Evolutionary conservation across 305 asterid genomes (phyloP).

Genomic region (Fraxinus platypoda): DNA sequence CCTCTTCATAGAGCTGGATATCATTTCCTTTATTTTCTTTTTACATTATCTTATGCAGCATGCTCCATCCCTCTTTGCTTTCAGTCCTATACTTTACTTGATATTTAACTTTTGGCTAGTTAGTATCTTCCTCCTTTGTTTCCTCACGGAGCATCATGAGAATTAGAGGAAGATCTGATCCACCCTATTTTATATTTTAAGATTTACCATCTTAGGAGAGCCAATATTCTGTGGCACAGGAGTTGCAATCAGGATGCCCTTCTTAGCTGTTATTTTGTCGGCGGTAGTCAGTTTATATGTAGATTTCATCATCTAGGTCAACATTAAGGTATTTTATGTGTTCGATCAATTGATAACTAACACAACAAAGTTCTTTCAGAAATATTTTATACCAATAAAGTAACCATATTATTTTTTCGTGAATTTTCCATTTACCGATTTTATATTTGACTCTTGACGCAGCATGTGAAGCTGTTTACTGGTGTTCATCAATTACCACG

Average conservation of each 20-base stretch:
- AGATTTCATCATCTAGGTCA: neutral
- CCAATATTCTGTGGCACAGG: neutral
- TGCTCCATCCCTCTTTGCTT: conserved; percentile 3
- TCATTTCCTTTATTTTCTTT: neutral
- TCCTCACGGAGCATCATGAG: neutral
- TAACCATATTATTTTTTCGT: neutral
- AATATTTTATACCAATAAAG: neutral
- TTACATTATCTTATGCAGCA: neutral
- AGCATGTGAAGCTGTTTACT: neutral
- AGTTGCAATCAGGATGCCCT: neutral
- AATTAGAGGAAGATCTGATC: conserved; percentile 6
- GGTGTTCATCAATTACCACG: conserved; percentile 4
- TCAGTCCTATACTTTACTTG: conserved; percentile 8
- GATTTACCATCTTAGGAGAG: conserved; percentile 12
- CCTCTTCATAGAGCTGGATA: neutral
- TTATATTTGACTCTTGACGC: neutral
- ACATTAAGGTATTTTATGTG: neutral
- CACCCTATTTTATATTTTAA: neutral
- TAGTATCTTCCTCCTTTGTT: neutral
- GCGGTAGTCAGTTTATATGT: neutral
- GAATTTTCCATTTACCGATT: neutral
- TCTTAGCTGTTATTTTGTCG: neutral
- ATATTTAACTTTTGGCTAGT: conserved; percentile 7
- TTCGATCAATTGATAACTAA: neutral
- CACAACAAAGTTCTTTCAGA: neutral